phyloP scores from a whole-genome alignment of 1,139 yeast species.

The Lodderomyces pseudojiufengensis region DNA sequence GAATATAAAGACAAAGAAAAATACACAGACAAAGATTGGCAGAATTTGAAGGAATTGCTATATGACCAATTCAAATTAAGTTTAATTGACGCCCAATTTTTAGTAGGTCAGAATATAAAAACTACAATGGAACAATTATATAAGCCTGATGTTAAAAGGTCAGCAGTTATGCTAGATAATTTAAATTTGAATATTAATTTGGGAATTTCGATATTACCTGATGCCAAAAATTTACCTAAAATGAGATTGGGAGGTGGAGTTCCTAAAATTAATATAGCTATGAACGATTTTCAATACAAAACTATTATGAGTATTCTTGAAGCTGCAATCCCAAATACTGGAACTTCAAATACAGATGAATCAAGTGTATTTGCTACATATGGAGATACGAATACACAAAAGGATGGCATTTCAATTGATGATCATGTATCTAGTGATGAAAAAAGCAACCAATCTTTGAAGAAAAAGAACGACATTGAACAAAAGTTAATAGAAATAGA shows the following conservation, averaged over 20 bases:
- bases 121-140: slow-evolving; percentile 72
- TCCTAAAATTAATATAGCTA: slow-evolving; percentile 66
- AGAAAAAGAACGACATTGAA: slow-evolving; percentile 13
- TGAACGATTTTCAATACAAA: slow-evolving; percentile 89
- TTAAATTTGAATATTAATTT: slow-evolving; percentile 68
- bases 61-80: slow-evolving; percentile 80
- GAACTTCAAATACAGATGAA: slow-evolving; percentile 35
- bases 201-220: slow-evolving; percentile 82
- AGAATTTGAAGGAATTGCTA: slow-evolving; percentile 69
- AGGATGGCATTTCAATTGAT: slow-evolving; percentile 23
- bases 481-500: slow-evolving; percentile 71
- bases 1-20: slow-evolving; percentile 66
- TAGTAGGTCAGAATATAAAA: slow-evolving; percentile 79
- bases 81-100: slow-evolving; percentile 81
- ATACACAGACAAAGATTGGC: slow-evolving; percentile 72
- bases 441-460: slow-evolving; percentile 7
- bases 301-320: slow-evolving; percentile 76
- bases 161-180: slow-evolving; percentile 68
- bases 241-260: slow-evolving; percentile 75
- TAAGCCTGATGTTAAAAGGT: slow-evolving; percentile 29
- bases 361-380: slow-evolving; percentile 36
- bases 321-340: slow-evolving; percentile 63
- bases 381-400: slow-evolving; percentile 17
- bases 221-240: slow-evolving; percentile 69
- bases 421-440: slow-evolving; percentile 8